phyloP scores from a whole-genome alignment of 345 rosid species.

The Gossypium anomalum region DNA sequence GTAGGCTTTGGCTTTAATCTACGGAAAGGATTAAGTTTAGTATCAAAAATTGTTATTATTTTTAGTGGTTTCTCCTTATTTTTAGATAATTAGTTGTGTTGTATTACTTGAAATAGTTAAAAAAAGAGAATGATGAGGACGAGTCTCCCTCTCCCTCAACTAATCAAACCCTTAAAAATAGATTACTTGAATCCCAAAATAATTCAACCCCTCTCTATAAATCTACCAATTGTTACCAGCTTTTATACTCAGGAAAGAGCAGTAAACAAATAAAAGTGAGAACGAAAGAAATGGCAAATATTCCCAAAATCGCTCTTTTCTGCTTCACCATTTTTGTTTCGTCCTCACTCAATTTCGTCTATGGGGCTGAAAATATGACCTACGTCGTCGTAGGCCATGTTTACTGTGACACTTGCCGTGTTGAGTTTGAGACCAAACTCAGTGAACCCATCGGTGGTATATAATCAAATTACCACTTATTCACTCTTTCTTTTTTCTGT shows the following conservation, averaged over 20 bases:
- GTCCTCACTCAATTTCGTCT: slow-evolving; percentile 11
- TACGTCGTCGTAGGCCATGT: slow-evolving; percentile 21
- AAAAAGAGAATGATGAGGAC: background rate
- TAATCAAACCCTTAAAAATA: background rate
- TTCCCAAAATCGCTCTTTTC: background rate
- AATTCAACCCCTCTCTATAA: background rate
- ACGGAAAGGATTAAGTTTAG: no score
- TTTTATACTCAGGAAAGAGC: background rate
- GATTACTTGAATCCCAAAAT: background rate
- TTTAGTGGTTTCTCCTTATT: no score
- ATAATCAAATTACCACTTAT: slow-evolving; percentile 8
- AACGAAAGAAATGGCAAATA: slow-evolving; percentile 2
- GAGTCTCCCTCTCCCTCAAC: background rate
- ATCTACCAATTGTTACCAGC: background rate
- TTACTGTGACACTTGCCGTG: slow-evolving; percentile 7
- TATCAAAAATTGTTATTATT: no score
- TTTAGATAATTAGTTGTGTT: no score
- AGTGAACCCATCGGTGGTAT: background rate
- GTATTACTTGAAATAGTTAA: no score
- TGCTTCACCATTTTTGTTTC: slow-evolving; percentile 12
- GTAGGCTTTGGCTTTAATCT: no score
- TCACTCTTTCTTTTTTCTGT: slow-evolving; percentile 1
- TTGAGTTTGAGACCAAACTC: background rate
- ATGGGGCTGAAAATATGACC: background rate
- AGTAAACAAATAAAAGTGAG: background rate